These are phyloP conservation scores for Brettanomyces naardenensis DNA, from an alignment of 805 yeast genomes.

Conservation along the genomic window DNA sequence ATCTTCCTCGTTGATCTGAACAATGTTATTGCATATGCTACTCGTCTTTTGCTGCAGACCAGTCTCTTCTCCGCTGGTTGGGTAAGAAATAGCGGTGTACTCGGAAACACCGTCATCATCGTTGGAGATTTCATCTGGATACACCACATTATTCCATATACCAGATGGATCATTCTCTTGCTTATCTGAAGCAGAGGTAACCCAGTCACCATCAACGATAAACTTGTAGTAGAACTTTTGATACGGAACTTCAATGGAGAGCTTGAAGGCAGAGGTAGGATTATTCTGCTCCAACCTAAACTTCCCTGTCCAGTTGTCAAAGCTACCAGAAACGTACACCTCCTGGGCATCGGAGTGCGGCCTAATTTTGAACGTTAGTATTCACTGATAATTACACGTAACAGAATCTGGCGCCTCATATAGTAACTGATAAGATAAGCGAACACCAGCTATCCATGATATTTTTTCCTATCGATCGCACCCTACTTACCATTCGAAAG, in stretches of 20 bases:
- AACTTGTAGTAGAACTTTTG: constrained; percentile 42
- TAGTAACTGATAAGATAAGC: no score
- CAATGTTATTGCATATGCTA: constrained; percentile 4
- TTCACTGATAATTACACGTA: no score
- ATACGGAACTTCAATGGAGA: constrained; percentile 15
- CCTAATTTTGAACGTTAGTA: no score
- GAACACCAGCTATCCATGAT: no score
- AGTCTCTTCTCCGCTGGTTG: constrained; percentile 8
- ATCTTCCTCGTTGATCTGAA: constrained; percentile 13
- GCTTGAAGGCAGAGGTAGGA: background rate
- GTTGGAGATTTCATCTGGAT: constrained; percentile 22
- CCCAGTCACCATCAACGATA: constrained; percentile 55
- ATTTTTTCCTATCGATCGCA: no score
- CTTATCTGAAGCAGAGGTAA: constrained; percentile 30
- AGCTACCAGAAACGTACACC: constrained; percentile 56
- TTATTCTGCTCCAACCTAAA: constrained; percentile 1
- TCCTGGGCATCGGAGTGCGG: constrained; percentile 21
- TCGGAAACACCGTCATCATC: constrained; percentile 22
- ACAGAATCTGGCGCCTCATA: no score
- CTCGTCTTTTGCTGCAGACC: constrained; percentile 1
- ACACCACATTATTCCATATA: constrained; percentile 43
- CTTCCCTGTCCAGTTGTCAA: constrained; percentile 40
- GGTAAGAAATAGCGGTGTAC: constrained; percentile 26
- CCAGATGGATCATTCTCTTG: constrained; percentile 36
- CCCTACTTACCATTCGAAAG: constrained; percentile 22